Conservation (phyloP, 2,329 filamentous ascomycete species). For the Phaeosphaeriaceae sp. region DNA sequence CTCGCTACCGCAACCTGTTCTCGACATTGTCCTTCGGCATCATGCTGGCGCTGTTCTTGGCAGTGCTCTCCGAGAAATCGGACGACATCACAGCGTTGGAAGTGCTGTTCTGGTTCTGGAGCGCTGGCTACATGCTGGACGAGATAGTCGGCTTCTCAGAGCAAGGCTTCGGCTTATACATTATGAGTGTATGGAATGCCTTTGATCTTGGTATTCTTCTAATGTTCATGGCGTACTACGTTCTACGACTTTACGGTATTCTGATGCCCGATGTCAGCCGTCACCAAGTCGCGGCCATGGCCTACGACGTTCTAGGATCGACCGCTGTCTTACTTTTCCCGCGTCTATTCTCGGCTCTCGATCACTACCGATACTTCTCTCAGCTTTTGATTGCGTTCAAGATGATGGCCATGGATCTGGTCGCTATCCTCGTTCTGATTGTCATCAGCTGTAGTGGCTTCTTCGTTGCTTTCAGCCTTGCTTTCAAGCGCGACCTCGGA, state of each 20-base stretch:
- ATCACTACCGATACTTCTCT: constrained; percentile 96
- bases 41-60: constrained; percentile 83
- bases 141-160: constrained; percentile 96
- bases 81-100: constrained; percentile 84
- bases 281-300: constrained; percentile 78
- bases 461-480: constrained; percentile 91
- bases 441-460: constrained; percentile 91
- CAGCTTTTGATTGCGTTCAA: constrained; percentile 93
- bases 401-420: constrained; percentile 89
- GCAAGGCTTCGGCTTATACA: constrained; percentile 93
- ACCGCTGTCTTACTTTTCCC: constrained; percentile 91
- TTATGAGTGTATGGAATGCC: constrained; percentile 97
- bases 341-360: constrained; percentile 88
- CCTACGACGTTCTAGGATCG: constrained; percentile 92
- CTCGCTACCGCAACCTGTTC: constrained; percentile 88
- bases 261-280: constrained; percentile 76
- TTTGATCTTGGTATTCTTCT: constrained; percentile 91
- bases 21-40: constrained; percentile 88
- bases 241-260: constrained; percentile 86
- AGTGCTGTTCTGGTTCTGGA: constrained; percentile 97
- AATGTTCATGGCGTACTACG: constrained; percentile 87
- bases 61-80: constrained; percentile 79
- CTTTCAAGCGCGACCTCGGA: constrained; percentile 73
- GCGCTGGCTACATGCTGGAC: constrained; percentile 94
- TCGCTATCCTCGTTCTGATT: constrained; percentile 84